phyloP scores from a whole-genome alignment of 331 rosid genomes.

The Malus hybrid region DNA sequence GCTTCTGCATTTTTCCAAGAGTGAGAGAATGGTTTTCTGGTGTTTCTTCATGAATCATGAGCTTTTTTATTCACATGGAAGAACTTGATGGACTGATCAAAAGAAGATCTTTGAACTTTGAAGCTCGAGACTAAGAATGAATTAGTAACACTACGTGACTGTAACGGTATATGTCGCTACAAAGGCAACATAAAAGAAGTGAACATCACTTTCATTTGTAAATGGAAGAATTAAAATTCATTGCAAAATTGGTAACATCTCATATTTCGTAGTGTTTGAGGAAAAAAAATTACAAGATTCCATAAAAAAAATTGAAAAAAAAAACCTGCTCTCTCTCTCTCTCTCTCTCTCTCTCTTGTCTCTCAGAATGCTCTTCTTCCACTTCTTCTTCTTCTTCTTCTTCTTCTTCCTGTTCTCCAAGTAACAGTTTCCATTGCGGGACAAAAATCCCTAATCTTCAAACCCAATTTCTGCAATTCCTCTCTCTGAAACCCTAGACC shows the following conservation, averaged over 20 bases:
- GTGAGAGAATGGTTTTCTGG: not conserved
- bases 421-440: conserved; percentile 22
- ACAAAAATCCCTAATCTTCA: conserved; percentile 24
- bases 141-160: no score
- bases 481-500: conserved; percentile 41
- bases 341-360: not conserved
- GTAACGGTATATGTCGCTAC: not conserved
- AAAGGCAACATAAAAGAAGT: not conserved
- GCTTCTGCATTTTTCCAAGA: conserved; percentile 13
- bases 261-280: not conserved
- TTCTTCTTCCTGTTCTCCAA: conserved; percentile 10
- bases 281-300: not conserved
- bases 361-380: conserved; percentile 20
- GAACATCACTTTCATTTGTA: not conserved
- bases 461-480: conserved; percentile 42
- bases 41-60: not conserved
- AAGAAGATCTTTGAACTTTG: not conserved
- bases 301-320: not conserved
- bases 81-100: not conserved
- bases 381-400: not conserved
- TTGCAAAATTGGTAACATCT: not conserved
- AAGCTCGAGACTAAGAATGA: no score
- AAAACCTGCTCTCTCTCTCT: no score
- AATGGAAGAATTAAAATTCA: not conserved
- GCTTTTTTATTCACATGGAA: not conserved